phyloP scores from a whole-genome alignment of 2,329 filamentous ascomycete species.

The Penicillium nordicum region DNA sequence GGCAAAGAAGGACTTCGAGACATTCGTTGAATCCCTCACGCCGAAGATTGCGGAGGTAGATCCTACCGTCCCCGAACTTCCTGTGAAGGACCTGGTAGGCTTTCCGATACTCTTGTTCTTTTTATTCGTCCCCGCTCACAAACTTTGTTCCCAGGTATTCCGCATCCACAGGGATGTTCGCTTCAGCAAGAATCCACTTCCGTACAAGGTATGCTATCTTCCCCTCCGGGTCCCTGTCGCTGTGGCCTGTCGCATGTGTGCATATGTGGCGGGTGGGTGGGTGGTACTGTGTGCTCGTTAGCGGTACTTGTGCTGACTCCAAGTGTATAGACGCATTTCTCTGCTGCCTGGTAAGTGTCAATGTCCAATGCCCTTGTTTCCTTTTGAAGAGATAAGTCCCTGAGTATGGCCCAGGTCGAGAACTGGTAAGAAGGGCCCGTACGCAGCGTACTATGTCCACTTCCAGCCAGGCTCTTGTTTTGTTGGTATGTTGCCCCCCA shows the following conservation, averaged over 20 bases:
- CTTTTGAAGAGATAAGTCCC: slow-evolving; percentile 11
- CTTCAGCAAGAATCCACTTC: slow-evolving; percentile 78
- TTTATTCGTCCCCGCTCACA: slow-evolving; percentile 7
- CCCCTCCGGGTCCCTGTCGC: not conserved
- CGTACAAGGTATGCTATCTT: slow-evolving; percentile 68
- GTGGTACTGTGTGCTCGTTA: slow-evolving; percentile 15
- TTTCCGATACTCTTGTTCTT: not conserved
- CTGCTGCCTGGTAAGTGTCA: slow-evolving; percentile 65
- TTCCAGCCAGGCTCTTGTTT: slow-evolving; percentile 69
- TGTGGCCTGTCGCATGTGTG: not conserved
- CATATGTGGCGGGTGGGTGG: slow-evolving; percentile 6
- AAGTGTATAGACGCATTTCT: slow-evolving; percentile 66
- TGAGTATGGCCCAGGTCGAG: slow-evolving; percentile 57
- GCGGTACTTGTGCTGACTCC: slow-evolving; percentile 20
- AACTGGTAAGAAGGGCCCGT: slow-evolving; percentile 80
- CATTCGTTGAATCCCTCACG: slow-evolving; percentile 70
- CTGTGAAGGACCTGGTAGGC: slow-evolving; percentile 72
- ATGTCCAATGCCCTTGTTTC: not conserved
- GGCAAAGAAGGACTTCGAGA: slow-evolving; percentile 75
- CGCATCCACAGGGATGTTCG: slow-evolving; percentile 84
- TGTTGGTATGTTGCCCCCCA: slow-evolving; percentile 56
- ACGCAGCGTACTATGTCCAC: slow-evolving; percentile 86
- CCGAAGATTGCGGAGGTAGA: slow-evolving; percentile 69
- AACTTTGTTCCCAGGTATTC: slow-evolving; percentile 55
- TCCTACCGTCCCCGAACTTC: slow-evolving; percentile 79